Base-by-base conservation (phyloP, 345 rosid species). In the Reutealis trisperma region DNA sequence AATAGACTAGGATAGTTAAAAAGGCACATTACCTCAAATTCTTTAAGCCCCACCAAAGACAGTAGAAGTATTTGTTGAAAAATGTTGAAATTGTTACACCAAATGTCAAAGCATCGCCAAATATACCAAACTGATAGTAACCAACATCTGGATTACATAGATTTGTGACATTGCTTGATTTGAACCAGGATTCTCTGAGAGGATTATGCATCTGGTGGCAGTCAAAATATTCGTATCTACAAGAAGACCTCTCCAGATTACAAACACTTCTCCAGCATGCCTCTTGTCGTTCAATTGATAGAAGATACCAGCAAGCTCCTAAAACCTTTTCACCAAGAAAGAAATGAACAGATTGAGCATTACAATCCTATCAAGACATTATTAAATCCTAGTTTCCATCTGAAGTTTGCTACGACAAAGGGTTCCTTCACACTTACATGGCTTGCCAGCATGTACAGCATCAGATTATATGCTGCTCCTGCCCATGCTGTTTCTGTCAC, bases 291-390 rank as follows among this genome's bases (percentile, higher is more conserved):
- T 93, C 98, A 41, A 95, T 82, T 42, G 99, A 84, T 27, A 95
- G 88, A 67, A 95, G 92, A 78, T 93, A 95, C 99, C 98, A 95
- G 79, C 94, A 93, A 82, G 99, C 97, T 84, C 98, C 99, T 85
- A 92, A 83, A 87, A 93, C 97, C 98, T 94, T 77, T 47, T 55
- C 15, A 30, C 11, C 49, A 42, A 16, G 64, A 55, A 66, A 34
- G 2, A 27, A 58, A 65, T 59, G n/a, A 63, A 22, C 47, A 8
- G 58, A 54, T 34, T 61, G 24, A 52, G 54, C 19, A 24, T 41
- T 21, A 42, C 55, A 52, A 18, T 54, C 21, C 25, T 8, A 25
- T 12, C 57, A n/a, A 27, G 13, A 47, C 49, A 24, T 13, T 49
- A 15, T 6, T 25, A 14, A 11, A 49, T 37, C 41, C 41, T 37